Conservation (phyloP, 306 rosid genomes). For the Quercus engelmannii region DNA sequence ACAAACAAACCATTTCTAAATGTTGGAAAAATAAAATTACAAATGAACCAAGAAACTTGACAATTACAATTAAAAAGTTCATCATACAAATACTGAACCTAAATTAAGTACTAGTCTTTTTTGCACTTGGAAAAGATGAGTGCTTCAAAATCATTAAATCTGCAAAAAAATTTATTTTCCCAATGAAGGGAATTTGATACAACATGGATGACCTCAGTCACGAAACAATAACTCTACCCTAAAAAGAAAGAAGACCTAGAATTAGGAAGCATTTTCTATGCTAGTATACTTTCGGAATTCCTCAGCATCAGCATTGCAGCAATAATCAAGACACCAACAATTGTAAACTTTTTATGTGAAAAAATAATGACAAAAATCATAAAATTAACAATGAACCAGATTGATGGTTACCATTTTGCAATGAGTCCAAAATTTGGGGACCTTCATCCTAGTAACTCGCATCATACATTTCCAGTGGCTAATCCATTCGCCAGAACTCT, state of each 20-base stretch:
- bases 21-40: too few species aligned
- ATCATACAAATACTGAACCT: not conserved
- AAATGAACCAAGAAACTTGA: not conserved
- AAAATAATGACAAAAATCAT: not conserved
- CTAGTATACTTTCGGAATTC: not conserved
- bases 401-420: not conserved
- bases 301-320: not conserved
- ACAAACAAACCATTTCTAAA: too few species aligned
- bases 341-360: not conserved
- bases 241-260: not conserved
- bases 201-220: not conserved
- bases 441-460: slow-evolving; percentile 3
- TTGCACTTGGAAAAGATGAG: not conserved
- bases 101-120: not conserved
- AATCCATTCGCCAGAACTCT: slow-evolving; percentile 17
- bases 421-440: slow-evolving; percentile 11
- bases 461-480: slow-evolving; percentile 8
- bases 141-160: not conserved
- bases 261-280: not conserved
- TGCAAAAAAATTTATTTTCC: not conserved
- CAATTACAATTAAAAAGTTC: not conserved
- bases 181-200: not conserved
- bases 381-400: slow-evolving; percentile 4
- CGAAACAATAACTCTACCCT: not conserved
- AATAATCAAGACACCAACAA: not conserved